Conservation (phyloP, 495 filamentous ascomycete species). For the Recurvomyces mirabilis region DNA sequence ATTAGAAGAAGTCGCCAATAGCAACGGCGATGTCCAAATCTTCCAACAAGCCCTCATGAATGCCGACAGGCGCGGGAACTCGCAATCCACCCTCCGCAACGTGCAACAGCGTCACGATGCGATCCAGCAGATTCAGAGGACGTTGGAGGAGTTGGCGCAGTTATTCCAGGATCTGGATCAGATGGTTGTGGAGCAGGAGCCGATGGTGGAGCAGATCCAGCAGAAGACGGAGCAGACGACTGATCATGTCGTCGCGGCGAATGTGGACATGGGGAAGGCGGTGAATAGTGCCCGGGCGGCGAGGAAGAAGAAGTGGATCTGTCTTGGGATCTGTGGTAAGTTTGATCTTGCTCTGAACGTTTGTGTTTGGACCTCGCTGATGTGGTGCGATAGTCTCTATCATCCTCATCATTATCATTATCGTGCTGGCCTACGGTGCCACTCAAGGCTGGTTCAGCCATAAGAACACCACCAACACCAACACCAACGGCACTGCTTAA, state of each 20-base stretch:
- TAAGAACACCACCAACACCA: neutral
- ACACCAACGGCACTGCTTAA: neutral
- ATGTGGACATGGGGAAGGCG: conserved; percentile 64
- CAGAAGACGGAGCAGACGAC: conserved; percentile 68
- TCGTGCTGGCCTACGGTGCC: conserved; percentile 15
- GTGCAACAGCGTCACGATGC: conserved; percentile 77
- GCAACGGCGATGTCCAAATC: conserved; percentile 56
- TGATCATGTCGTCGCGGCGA: conserved; percentile 67
- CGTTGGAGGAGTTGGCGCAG: conserved; percentile 72
- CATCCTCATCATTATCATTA: conserved; percentile 17
- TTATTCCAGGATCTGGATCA: conserved; percentile 78
- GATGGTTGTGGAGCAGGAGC: conserved; percentile 73
- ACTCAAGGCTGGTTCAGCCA: conserved; percentile 9
- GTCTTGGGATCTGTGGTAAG: conserved; percentile 51
- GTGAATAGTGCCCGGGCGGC: conserved; percentile 67
- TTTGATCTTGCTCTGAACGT: neutral
- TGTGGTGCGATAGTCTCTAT: conserved; percentile 8
- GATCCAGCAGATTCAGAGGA: conserved; percentile 80
- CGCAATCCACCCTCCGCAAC: conserved; percentile 60
- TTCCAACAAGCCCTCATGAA: conserved; percentile 67
- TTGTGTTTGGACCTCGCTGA: neutral
- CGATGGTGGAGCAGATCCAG: conserved; percentile 63
- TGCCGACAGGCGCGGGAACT: conserved; percentile 67
- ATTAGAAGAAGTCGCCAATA: conserved; percentile 62
- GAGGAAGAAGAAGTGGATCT: conserved; percentile 97